Evolutionary conservation across 2,329 filamentous ascomycete genomes (phyloP).

Genomic region (Fusarium sp.): DNA sequence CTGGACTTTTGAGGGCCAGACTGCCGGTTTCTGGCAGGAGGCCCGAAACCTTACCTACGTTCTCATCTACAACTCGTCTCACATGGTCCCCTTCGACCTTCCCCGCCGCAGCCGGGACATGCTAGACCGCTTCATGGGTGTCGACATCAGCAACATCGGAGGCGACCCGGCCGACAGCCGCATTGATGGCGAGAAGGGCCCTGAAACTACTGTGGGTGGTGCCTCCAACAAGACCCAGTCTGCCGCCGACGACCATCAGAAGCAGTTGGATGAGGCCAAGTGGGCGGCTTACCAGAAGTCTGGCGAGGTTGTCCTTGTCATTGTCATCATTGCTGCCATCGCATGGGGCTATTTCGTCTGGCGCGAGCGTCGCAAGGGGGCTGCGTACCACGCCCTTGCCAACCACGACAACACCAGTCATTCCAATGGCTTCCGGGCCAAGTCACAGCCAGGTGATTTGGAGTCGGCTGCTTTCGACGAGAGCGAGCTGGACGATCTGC

Average conservation of each 20-base stretch:
- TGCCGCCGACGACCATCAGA: conserved; percentile 66
- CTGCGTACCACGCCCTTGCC: conserved; percentile 64
- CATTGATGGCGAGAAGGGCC: conserved; percentile 86
- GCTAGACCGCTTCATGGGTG: conserved; percentile 95
- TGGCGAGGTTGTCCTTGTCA: conserved; percentile 84
- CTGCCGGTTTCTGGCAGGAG: conserved; percentile 92
- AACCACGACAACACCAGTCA: conserved; percentile 48
- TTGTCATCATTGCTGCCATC: conserved; percentile 78
- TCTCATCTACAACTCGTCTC: conserved; percentile 92
- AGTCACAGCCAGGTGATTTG: conserved; percentile 61
- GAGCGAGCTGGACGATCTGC: conserved; percentile 71
- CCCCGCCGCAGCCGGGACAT: conserved; percentile 90
- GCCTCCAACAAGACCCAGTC: conserved; percentile 68
- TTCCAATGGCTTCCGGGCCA: conserved; percentile 61
- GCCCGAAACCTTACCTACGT: conserved; percentile 97
- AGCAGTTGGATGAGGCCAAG: conserved; percentile 81
- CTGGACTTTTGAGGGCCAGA: conserved; percentile 92
- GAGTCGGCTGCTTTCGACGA: conserved; percentile 75
- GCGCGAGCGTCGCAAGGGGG: conserved; percentile 67
- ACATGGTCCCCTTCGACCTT: conserved; percentile 98
- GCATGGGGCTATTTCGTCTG: conserved; percentile 81
- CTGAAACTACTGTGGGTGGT: conserved; percentile 80
- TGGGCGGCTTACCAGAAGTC: conserved; percentile 91
- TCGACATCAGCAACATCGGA: conserved; percentile 91
- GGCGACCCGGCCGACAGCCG: conserved; percentile 80